Conservation (phyloP, 1,284 basidiomycete genomes). For the Tilletia indica region DNA sequence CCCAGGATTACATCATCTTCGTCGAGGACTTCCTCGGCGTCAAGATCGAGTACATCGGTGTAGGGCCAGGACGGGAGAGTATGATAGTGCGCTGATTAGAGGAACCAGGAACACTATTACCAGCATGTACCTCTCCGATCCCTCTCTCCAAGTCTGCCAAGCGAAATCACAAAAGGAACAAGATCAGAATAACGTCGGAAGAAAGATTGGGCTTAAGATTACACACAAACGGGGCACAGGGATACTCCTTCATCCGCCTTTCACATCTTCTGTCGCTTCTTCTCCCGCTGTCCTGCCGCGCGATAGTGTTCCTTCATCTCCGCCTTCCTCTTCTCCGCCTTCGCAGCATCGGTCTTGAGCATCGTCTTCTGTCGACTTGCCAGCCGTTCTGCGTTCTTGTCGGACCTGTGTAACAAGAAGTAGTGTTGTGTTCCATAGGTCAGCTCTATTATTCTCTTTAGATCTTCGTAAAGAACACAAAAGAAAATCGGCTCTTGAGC, state of each 20-base stretch:
- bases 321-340: slow-evolving; percentile 45
- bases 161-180: no score
- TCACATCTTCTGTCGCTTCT: slow-evolving; percentile 41
- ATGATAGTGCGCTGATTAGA: slow-evolving; percentile 63
- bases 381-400: slow-evolving; percentile 34
- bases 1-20: slow-evolving; percentile 81
- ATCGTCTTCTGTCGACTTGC: slow-evolving; percentile 31
- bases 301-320: slow-evolving; percentile 49
- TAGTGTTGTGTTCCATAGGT: no score
- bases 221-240: background rate
- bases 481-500: background rate
- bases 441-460: no score
- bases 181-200: background rate
- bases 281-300: slow-evolving; percentile 36
- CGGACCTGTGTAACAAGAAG: slow-evolving; percentile 13
- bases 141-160: no score
- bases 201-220: no score
- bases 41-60: slow-evolving; percentile 85
- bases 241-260: background rate
- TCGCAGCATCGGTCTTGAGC: slow-evolving; percentile 31
- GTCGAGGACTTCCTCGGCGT: slow-evolving; percentile 80
- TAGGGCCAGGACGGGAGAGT: slow-evolving; percentile 76
- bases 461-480: no score
- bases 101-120: background rate
- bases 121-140: background rate